Base-by-base conservation (phyloP, 2,329 filamentous ascomycete species). In the Fusarium haematococcum region DNA sequence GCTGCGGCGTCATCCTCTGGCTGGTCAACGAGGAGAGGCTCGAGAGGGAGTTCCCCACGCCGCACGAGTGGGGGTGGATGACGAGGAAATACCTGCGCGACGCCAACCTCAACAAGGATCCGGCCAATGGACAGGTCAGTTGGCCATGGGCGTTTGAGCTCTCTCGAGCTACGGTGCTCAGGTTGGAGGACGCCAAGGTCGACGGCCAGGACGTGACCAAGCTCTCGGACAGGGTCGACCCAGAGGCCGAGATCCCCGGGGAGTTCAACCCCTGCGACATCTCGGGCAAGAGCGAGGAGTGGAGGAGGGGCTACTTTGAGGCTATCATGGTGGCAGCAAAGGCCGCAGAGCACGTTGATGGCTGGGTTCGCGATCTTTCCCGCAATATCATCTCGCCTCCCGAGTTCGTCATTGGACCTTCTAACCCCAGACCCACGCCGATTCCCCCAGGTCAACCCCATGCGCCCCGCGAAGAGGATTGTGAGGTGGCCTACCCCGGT, bases 281-380 rank as follows among this genome's bases (percentile, higher is more conserved):
- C 65, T 90, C 90, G 1, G 88, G 84, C 8, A 97, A 95, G 85
- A 92, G 91, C 72, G 94, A 97, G 82, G 87, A 92, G 59, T 98
- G 95, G 96, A 88, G 93, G 77, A 88, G 94, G 65, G 95, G 95
- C 1, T 98, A 98, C 83, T 95, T 93, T 79, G 91, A 97, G 78
- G 89, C 92, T 4, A 84, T 98, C 56, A 94, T 98, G 90, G 88
- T 92, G 13, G 90, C 91, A 69, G 95, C 93, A 1, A 90, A 90
- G 74, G 91, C 92, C 0, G 91, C 95, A 6, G 95, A 98, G 83
- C 91, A 95, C 75, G 85, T 97, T 27, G 94, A 98, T 73, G 93
- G 93, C 57, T 95, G 92, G 88, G 87, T 97, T 18, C 86, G 88
- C 50, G 95, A 97, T 81, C 90, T 84, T 52, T 92, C 88, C 10